A percentile compares a stretch with the other conserved stretches of the same genome.
These are phyloP conservation scores for Rhynchospora tenuis DNA, from an alignment of 176 grass and related monocot species.

Conservation along the genomic window DNA sequence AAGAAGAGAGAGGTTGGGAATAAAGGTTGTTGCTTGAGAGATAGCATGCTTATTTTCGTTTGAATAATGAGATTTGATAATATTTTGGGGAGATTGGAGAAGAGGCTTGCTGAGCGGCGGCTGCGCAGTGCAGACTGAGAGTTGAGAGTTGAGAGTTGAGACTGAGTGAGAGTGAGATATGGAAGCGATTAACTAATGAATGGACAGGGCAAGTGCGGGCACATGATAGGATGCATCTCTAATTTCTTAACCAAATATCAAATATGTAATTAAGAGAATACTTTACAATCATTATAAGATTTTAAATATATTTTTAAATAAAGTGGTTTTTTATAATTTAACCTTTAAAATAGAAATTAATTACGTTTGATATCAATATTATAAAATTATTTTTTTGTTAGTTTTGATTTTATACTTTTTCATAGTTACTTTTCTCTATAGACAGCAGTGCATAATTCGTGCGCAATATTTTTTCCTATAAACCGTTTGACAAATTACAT, in stretches of 20 bases:
- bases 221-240: not conserved
- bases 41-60: not conserved
- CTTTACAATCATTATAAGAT: too few species aligned
- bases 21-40: slow-evolving; percentile 2
- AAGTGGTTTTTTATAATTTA: too few species aligned
- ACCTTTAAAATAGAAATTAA: too few species aligned
- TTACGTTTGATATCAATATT: too few species aligned
- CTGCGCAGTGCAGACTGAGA: not conserved
- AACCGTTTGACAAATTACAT: too few species aligned
- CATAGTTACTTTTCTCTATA: too few species aligned
- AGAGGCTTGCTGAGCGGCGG: not conserved
- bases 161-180: not conserved
- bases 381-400: too few species aligned
- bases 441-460: too few species aligned
- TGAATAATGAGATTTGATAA: not conserved
- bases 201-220: not conserved
- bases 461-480: too few species aligned
- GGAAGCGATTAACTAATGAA: not conserved
- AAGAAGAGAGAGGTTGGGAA: not conserved
- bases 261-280: too few species aligned
- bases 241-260: not conserved
- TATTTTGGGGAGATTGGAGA: not conserved
- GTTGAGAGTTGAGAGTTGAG: not conserved
- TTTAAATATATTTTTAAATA: too few species aligned
- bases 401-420: too few species aligned